Conservation (phyloP, 495 filamentous ascomycete genomes). For the Zalerion maritima region DNA sequence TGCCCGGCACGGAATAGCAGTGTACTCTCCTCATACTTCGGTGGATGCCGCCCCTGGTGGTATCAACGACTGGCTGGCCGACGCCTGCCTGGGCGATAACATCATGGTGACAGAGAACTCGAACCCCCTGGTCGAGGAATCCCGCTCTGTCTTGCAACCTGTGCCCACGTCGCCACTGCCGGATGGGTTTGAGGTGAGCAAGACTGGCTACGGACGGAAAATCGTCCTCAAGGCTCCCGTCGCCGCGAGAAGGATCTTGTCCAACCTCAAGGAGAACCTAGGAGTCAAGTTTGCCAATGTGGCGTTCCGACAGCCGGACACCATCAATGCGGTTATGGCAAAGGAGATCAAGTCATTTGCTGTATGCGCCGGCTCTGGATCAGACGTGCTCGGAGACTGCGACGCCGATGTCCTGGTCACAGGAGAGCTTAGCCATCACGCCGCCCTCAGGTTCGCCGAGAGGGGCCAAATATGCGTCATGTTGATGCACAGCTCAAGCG, state of each 20-base stretch:
- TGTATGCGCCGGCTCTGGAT: slow-evolving; percentile 77
- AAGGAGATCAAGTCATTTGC: slow-evolving; percentile 40
- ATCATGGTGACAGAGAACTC: slow-evolving; percentile 11
- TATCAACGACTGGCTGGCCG: slow-evolving; percentile 88
- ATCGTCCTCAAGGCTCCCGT: slow-evolving; percentile 47
- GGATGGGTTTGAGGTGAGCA: slow-evolving; percentile 42
- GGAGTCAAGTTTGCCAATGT: too few species aligned
- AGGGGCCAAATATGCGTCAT: slow-evolving; percentile 73
- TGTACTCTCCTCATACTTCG: slow-evolving; percentile 91
- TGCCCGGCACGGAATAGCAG: slow-evolving; percentile 77
- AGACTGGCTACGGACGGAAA: slow-evolving; percentile 65
- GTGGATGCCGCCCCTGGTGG: slow-evolving; percentile 79
- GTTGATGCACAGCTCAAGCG: slow-evolving; percentile 83
- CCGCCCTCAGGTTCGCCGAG: slow-evolving; percentile 74
- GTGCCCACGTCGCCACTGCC: slow-evolving; percentile 13
- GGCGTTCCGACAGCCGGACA: slow-evolving; percentile 7
- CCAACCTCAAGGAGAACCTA: slow-evolving; percentile 27
- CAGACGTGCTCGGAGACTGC: slow-evolving; percentile 51
- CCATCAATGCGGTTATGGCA: slow-evolving; percentile 9
- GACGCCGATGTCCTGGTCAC: slow-evolving; percentile 71
- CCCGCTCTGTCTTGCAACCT: slow-evolving; percentile 10
- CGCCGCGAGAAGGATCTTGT: slow-evolving; percentile 18
- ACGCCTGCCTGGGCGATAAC: slow-evolving; percentile 51
- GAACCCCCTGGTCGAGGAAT: slow-evolving; percentile 20
- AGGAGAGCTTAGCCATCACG: slow-evolving; percentile 86